Base-by-base conservation (phyloP, 805 yeast species). In the Clavispora vitiphila region DNA sequence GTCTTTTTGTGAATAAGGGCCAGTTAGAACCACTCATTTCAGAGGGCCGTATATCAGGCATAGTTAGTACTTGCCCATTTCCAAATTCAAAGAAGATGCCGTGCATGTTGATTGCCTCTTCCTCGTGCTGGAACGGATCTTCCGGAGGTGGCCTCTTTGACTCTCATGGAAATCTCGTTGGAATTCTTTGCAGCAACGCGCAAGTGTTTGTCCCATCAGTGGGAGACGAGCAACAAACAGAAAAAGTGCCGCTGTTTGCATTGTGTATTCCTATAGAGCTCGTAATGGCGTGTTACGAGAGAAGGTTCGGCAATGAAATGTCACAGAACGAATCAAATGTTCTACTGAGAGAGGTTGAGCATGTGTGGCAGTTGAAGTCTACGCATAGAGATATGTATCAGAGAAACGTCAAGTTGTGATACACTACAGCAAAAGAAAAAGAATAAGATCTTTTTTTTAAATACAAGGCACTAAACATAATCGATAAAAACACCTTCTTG, bases 101-200 rank as follows among this genome's bases (percentile, higher is more conserved):
- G 4, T 45, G 53, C 9, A 43, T 71, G 42, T 49, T 69, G 2
- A 51, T 71, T 0, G 55, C 72, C 1, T 67, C 76, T 0, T 58
- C 74, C 0, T 58, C 71, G 8, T 72, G 76, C 50, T 74, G 78
- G 77, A 67, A 72, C 40, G 78, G 78, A 1, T 72, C 77, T 4
- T 68, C 75, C 1, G 78, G 78, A 0, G 78, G 78, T 0, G 76
- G 73, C 0, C 50, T 72, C 3, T 62, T 69, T 34, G 42, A 44
- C 15, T 22, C 32, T 2, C 27, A 42, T 1, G 55, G 52, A n/a
- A 46, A 55, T 11, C 48, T 73, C 9, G 38, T 69, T 7, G 78
- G 77, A 0, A 43, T 73, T 5, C 67, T 73, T 43, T 70, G 71
- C 39, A 67, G 74, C 34, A 73, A 73, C 48, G 77, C 72, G 14